Percentiles rank a stretch among this genome's conserved stretches.
Evolutionary conservation across 768 basidiomycete species (phyloP).

Genomic region (Mycena pura): DNA sequence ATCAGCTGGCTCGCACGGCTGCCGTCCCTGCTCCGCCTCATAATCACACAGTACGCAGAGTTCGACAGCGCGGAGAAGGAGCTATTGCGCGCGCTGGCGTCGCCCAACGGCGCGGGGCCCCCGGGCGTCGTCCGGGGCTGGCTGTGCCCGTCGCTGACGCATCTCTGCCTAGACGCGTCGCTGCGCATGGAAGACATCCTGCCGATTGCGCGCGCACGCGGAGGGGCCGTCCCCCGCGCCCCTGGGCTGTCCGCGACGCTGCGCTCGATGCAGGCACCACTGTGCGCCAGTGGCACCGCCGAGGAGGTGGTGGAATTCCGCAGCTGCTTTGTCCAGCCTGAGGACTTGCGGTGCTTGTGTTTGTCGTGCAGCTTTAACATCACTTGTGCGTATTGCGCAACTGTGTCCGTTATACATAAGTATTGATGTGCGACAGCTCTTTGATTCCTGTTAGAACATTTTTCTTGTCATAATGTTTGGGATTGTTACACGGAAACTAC

Average conservation of each 20-base stretch:
- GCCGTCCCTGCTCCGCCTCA: conserved; percentile 35
- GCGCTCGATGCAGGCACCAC: conserved; percentile 28
- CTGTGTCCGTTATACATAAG: too few species aligned
- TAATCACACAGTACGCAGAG: conserved; percentile 24
- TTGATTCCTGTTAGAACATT: too few species aligned
- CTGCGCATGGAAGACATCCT: conserved; percentile 26
- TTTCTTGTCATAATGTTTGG: too few species aligned
- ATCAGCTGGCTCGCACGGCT: conserved; percentile 39
- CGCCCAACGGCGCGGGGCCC: conserved; percentile 24
- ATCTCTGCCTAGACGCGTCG: conserved; percentile 29
- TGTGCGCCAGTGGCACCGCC: conserved; percentile 30
- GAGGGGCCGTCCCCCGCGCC: neutral
- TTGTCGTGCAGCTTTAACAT: conserved; percentile 16
- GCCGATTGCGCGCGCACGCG: conserved; percentile 30
- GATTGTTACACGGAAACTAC: too few species aligned
- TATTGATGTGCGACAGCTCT: too few species aligned
- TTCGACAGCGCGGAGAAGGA: conserved; percentile 26
- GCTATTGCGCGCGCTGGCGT: conserved; percentile 31
- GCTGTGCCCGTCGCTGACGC: conserved; percentile 37
- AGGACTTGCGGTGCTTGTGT: conserved; percentile 17
- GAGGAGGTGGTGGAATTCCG: conserved; percentile 27
- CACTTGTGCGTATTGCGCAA: neutral
- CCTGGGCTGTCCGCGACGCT: conserved; percentile 22
- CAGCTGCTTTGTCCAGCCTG: conserved; percentile 8
- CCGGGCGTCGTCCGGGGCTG: conserved; percentile 27